Percentiles rank a stretch among this genome's conserved stretches.
Evolutionary conservation across 208 protist species (phyloP).

Genomic region (Acanthamoeba sp.): DNA sequence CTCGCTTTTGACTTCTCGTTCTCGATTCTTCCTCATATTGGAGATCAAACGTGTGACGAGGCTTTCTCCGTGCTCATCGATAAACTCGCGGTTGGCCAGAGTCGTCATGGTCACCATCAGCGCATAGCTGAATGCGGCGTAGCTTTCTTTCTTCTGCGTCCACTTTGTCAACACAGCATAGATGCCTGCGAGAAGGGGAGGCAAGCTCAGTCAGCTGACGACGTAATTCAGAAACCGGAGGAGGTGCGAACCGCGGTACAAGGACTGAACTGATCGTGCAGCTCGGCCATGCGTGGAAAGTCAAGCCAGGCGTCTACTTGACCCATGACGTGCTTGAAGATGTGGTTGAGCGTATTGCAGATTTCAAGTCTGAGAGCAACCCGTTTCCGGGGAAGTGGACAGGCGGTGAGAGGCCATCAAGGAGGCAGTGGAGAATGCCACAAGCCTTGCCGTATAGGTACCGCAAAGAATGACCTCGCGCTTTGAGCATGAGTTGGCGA

Average conservation of each 20-base stretch:
- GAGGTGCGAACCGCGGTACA: background rate
- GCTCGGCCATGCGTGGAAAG: background rate
- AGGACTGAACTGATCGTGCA: background rate
- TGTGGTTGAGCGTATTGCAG: constrained; percentile 51
- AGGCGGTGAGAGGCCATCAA: too few relatives aligned
- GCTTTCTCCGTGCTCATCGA: background rate
- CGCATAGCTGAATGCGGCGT: constrained; percentile 22
- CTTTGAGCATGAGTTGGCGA: constrained; percentile 40
- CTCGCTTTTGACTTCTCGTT: background rate
- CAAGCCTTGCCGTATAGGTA: background rate
- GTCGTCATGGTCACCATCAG: constrained; percentile 47
- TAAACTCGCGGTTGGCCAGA: background rate
- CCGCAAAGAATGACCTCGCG: background rate
- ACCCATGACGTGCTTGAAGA: constrained; percentile 26
- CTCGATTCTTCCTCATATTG: background rate
- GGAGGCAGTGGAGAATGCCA: too few relatives aligned
- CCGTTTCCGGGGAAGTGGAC: too few relatives aligned
- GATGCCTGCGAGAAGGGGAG: background rate
- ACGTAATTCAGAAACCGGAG: background rate
- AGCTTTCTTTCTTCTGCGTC: constrained; percentile 38
- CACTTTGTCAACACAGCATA: background rate
- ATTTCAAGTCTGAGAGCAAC: background rate
- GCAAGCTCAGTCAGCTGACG: too few relatives aligned
- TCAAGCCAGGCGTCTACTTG: background rate
- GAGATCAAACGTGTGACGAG: background rate